Base-by-base conservation (phyloP, 2,329 filamentous ascomycete genomes). In the Chrysoporthe puriensis region DNA sequence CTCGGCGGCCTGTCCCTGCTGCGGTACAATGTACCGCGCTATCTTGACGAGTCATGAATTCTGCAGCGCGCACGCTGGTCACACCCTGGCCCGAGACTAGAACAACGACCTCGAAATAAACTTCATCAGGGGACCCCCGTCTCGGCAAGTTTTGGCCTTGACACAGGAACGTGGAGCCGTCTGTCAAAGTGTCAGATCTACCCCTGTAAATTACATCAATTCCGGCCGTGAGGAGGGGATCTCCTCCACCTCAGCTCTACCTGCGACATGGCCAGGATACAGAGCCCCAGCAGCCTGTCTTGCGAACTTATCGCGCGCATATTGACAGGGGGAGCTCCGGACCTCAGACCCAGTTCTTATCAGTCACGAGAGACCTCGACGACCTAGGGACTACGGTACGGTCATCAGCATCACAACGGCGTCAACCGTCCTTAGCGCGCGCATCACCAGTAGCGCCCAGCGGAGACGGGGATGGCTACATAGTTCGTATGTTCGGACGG, bases 71-170 rank as follows among this genome's bases (percentile, higher is more conserved):
- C 34, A 3, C 11, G n/a, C 14, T 62, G 26, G 11, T 48, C 43
- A 4, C 9, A 16, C 59, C 21, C 50, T n/a, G 34, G 11, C 8
- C 42, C 40, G 9, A 36, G 26, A 57, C 52, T 57, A 61, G 42
- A 61, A 61, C 40, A 42, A 61, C 9, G 43, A 52, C 26, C 26
- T 60, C 34, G 46, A 62, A 66, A 61, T 69, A 63, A 59, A 63
- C 60, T 69, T 69, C 18, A 46, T 1, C 64, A 63, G 40, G 64
- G 67, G 59, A 18, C 59, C 67, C 63, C 36, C 32, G 13, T 32
- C 58, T 44, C 40, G 43, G 56, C n/a, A 59, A 59, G 64, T 66
- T 63, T 66, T 69, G 60, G 56, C 46, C 63, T 66, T 56, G 64
- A 69, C 60, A 61, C 54, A 61, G 54, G 13, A 18, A 66, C 64